Conservation (phyloP, 805 yeast genomes). For the Schizosaccharomyces octosporus region DNA sequence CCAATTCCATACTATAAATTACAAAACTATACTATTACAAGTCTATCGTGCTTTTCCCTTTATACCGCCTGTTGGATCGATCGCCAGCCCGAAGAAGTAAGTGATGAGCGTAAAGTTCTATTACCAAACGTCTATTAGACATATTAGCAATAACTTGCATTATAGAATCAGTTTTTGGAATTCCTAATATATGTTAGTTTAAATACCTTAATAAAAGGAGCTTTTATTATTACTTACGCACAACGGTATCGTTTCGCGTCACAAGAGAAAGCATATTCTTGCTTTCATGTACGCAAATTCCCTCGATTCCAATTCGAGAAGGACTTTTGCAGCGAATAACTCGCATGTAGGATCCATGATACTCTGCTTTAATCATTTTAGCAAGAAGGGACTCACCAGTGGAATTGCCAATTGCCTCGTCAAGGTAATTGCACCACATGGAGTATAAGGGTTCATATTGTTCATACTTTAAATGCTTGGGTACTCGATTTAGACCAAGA, state of each 20-base stretch:
- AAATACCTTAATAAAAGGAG: neutral
- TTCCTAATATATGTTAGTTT: neutral
- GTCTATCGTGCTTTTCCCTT: neutral
- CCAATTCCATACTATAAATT: too few species aligned
- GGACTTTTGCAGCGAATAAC: neutral
- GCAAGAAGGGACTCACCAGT: neutral
- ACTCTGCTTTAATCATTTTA: neutral
- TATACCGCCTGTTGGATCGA: neutral
- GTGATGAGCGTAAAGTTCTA: neutral
- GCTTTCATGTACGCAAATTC: slow-evolving; percentile 1
- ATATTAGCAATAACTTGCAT: neutral
- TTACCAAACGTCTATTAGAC: neutral
- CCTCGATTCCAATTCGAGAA: slow-evolving; percentile 1
- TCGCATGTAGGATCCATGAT: neutral
- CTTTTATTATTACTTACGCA: neutral
- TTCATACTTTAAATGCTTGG: neutral
- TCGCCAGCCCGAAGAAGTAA: neutral
- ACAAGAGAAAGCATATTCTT: neutral
- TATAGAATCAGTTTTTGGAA: neutral
- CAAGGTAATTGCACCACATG: neutral
- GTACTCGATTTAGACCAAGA: neutral
- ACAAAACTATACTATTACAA: neutral
- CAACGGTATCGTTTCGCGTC: neutral
- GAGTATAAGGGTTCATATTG: neutral
- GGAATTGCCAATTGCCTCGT: neutral